These are phyloP conservation scores for Vachellia collinsii DNA, from an alignment of 306 rosid genomes.

Conservation along the genomic window DNA sequence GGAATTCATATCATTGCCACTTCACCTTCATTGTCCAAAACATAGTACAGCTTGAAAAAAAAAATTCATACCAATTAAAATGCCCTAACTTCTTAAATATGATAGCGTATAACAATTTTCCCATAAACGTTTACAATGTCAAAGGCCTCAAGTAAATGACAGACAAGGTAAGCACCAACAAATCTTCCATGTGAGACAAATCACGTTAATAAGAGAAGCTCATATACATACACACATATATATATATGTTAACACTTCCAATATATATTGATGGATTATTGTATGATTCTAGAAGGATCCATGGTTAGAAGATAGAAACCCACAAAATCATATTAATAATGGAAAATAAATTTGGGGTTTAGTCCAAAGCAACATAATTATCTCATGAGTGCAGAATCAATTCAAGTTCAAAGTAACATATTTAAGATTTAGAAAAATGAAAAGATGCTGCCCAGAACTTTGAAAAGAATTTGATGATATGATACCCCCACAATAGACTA, in stretches of 20 bases:
- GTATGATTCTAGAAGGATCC: not conserved
- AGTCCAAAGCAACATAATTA: not conserved
- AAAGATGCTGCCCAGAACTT: not conserved
- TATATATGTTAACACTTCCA: not conserved
- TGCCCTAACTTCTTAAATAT: not conserved
- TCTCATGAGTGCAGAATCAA: not conserved
- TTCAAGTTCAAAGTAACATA: not conserved
- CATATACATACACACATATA: too few relatives aligned
- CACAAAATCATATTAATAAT: not conserved
- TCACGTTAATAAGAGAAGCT: not conserved
- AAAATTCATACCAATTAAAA: not conserved
- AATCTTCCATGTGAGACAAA: not conserved
- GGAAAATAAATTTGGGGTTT: not conserved
- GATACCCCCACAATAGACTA: not conserved
- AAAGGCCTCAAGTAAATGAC: not conserved
- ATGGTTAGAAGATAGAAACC: not conserved
- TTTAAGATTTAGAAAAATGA: not conserved
- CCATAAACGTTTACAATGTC: not conserved
- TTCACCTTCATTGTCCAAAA: not conserved
- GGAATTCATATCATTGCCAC: not conserved
- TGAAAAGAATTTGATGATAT: not conserved
- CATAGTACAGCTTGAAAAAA: not conserved
- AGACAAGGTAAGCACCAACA: slow-evolving; percentile 4
- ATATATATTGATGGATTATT: not conserved
- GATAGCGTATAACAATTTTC: not conserved